Base-by-base conservation (phyloP, 139 green algal species). In the Diplosphaera chodatii region DNA sequence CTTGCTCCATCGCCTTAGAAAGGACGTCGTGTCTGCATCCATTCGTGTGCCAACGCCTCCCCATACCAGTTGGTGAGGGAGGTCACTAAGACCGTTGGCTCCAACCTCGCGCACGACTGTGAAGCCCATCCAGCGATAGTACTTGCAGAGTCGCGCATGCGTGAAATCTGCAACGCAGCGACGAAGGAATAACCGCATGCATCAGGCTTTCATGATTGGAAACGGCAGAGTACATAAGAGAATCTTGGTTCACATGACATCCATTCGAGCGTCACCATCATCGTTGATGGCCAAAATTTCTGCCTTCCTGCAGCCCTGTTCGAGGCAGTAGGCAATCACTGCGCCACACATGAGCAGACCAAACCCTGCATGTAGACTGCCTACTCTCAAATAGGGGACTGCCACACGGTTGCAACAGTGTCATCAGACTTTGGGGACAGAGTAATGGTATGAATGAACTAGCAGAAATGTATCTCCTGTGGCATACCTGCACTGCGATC, bases 251-350 rank as follows among this genome's bases (percentile, higher is more conserved):
- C n/a, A n/a, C n/a, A n/a, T n/a, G n/a, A n/a, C n/a, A n/a, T n/a
- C n/a, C n/a, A n/a, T n/a, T n/a, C n/a, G n/a, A n/a, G n/a, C n/a
- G n/a, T n/a, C 40, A 79, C 80, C 74, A 64, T 83, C 86, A 69
- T 94, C 88, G 67, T 92, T 90, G 70, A 96, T 96, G 1, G 90
- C 90, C 18, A 96, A 76, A 29, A 95, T 92, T 68, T 96, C 90
- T 0, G 86, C 88, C 27, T 78, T 90, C 0, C 20, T 64, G 79
- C 85, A 92, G n/a, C 86, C 88, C 8, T 18, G 16, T 18, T 59
- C 48, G 10, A 3, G 16, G 1, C 56, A 63, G 0, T 55, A 69
- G 25, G 79, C 82, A 63, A 96, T 89, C 5, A 81, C 82, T 15
- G 90, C 85, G 1, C 70, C 81, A 4, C 81, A 86, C 32, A 96